Evolutionary conservation across 208 protist genomes (phyloP), one percentile per base, ranked within the genome.

Genomic region (Histomonas meleagridis): DNA sequence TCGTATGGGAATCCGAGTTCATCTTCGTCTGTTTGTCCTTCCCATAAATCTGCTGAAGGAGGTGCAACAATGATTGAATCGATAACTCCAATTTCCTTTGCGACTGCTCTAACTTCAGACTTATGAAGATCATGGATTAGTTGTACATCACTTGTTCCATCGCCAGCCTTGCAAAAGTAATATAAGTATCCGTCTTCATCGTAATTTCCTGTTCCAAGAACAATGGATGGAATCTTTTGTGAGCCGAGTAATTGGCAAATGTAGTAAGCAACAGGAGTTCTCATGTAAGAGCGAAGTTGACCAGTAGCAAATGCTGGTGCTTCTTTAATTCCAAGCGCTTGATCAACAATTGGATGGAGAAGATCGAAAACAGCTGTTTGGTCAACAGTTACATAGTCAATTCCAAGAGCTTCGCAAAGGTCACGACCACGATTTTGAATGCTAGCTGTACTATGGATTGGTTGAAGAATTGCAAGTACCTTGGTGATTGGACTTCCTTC

Each of bases 141-240:
- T 40, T 86, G 76, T 18, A 86, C 76, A 86, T 86, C 76, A 38
- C 26, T 38, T 86, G 76, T 86, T 43, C 76, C 76, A 86, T 86
- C 76, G 14, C 76, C 76, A 38, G 76, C 46, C 76, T 86, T 86
- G 76, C 76, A 86, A 46, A 86, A 86, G 35, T 86, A 86, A n/a
- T 55, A 86, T 0, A 86, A 18, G 18, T 86, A 86, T 4, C 76
- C 76, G 46, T 86, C 76, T 38, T 86, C 76, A 55, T 86, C 76
- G 35, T 86, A 86, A n/a, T 86, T 86, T 26, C 76, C 76, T 43
- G 76, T 86, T 55, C 76, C 76, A 57, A 86, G 23, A 38, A 86
- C 76, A 38, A 86, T 86, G 1, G 76, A 0, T 57, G 76, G 76
- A 46, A 55, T 32, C 55, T 46, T 46, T 4, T 32, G 32, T 14